Conservation (phyloP, 2,329 filamentous ascomycete species). For the Aplosporella prunicola region DNA sequence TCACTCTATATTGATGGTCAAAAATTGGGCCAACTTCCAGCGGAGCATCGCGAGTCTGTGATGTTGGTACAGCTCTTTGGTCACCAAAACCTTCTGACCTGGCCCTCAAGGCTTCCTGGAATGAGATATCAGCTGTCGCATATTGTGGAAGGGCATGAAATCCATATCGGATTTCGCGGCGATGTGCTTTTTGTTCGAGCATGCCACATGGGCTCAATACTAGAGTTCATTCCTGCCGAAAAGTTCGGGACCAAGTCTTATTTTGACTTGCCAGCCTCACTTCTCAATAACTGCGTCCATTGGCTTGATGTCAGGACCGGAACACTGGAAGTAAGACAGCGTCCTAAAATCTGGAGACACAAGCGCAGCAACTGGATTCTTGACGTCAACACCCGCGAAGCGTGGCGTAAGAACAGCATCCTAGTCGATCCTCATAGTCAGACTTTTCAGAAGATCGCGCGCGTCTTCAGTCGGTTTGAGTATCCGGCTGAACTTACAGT, state of each 20-base stretch:
- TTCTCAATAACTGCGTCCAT: conserved; percentile 48
- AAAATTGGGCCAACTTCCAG: conserved; percentile 45
- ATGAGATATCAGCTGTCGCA: conserved; percentile 44
- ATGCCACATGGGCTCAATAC: conserved; percentile 13
- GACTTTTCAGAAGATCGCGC: conserved; percentile 30
- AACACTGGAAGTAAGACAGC: conserved; percentile 44
- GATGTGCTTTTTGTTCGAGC: conserved; percentile 37
- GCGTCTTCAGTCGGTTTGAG: conserved; percentile 46
- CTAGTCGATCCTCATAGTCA: conserved; percentile 43
- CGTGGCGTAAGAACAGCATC: conserved; percentile 17
- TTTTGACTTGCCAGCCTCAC: conserved; percentile 42
- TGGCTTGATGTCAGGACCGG: conserved; percentile 46
- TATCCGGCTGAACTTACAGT: conserved; percentile 34
- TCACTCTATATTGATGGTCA: conserved; percentile 41
- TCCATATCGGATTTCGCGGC: conserved; percentile 47
- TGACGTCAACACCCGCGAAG: conserved; percentile 20
- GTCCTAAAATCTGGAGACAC: conserved; percentile 31
- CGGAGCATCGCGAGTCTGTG: conserved; percentile 36
- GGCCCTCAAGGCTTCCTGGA: conserved; percentile 41
- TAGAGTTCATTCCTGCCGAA: conserved; percentile 27
- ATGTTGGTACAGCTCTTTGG: conserved; percentile 46
- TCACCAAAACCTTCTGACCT: conserved; percentile 41
- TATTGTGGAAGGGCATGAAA: conserved; percentile 29
- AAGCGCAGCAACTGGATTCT: conserved; percentile 34
- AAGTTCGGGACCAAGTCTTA: conserved; percentile 17